Conservation (phyloP, 257 asterid genomes). For the Solanum etuberosum region DNA sequence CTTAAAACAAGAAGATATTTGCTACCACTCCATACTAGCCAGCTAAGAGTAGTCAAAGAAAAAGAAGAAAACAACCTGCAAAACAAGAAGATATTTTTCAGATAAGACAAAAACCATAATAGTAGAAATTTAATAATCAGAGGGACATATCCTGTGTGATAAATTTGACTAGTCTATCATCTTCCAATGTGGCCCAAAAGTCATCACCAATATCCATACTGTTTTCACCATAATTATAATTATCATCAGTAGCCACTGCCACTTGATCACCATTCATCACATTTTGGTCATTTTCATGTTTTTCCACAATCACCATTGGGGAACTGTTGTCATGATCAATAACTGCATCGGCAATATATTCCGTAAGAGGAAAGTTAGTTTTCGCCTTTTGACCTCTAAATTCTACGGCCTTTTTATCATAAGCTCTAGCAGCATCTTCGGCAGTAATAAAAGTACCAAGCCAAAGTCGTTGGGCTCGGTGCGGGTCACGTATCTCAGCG, state of each 20-base stretch:
- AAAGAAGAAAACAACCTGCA: background rate
- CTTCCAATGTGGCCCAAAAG: background rate
- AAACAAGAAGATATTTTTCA: background rate
- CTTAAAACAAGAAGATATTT: background rate
- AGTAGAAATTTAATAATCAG: background rate
- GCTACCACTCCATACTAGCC: background rate
- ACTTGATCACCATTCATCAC: background rate
- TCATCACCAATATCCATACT: background rate
- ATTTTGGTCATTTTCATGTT: background rate
- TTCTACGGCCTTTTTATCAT: constrained; percentile 8
- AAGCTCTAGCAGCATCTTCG: constrained; percentile 23
- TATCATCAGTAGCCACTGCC: background rate
- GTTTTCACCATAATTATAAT: background rate
- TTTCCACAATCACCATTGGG: background rate
- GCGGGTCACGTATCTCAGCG: constrained; percentile 14
- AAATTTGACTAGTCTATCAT: background rate
- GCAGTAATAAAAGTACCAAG: constrained; percentile 13
- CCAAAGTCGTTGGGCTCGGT: background rate
- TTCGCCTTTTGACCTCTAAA: constrained; percentile 11
- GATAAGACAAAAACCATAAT: background rate
- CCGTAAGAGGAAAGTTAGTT: constrained; percentile 5
- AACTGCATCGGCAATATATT: background rate
- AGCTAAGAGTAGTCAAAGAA: background rate
- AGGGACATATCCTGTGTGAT: background rate
- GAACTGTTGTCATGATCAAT: too few species aligned